Percentiles rank a stretch among this genome's conserved stretches.
These are phyloP conservation scores for Aspergillus floridensis DNA, from an alignment of 2,329 filamentous ascomycete species.

Conservation along the genomic window DNA sequence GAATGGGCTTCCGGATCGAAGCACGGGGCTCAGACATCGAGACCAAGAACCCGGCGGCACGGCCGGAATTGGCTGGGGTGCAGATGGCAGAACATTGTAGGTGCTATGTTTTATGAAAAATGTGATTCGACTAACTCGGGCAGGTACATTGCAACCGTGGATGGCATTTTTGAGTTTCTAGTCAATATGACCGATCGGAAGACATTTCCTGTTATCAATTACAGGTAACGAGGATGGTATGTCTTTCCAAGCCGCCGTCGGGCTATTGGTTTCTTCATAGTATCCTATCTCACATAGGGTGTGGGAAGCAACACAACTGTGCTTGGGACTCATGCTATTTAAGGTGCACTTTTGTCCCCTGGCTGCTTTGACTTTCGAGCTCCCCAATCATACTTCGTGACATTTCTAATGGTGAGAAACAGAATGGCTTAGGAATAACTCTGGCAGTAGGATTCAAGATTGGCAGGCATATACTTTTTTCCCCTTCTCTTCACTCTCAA, in stretches of 20 bases:
- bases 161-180: slow-evolving; percentile 49
- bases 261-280: not conserved
- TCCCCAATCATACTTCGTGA: not conserved
- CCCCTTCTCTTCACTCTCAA: not conserved
- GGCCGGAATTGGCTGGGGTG: slow-evolving; percentile 49
- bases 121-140: slow-evolving; percentile 12
- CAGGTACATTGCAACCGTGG: slow-evolving; percentile 49
- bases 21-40: slow-evolving; percentile 28
- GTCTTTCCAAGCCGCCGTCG: not conserved
- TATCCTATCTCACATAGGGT: not conserved
- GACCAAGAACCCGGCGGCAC: slow-evolving; percentile 43
- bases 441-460: not conserved
- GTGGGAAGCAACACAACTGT: not conserved
- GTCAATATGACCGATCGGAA: slow-evolving; percentile 49
- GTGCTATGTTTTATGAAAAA: slow-evolving; percentile 20
- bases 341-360: not conserved
- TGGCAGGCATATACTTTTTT: not conserved
- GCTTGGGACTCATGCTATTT: not conserved
- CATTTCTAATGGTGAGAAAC: not conserved
- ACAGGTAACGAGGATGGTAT: slow-evolving; percentile 28
- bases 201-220: slow-evolving; percentile 46
- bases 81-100: slow-evolving; percentile 48
- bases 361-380: not conserved
- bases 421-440: not conserved
- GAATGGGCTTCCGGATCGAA: slow-evolving; percentile 36